Percentiles rank a stretch among this genome's conserved stretches.
Evolutionary conservation across 2,329 filamentous ascomycete genomes (phyloP).

Genomic region (Fusarium ramigenum): DNA sequence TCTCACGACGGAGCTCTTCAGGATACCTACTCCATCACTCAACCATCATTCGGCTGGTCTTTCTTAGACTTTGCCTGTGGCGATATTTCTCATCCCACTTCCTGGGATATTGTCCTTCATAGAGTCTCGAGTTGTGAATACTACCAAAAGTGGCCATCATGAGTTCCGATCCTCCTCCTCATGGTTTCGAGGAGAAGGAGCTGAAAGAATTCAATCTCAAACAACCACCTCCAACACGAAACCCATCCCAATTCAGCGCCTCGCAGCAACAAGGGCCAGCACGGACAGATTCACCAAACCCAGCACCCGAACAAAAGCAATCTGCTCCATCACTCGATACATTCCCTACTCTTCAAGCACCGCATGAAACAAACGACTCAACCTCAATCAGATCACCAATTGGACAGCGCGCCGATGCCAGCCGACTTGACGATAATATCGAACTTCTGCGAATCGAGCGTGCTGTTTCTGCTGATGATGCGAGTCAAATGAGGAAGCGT

Average conservation of each 20-base stretch:
- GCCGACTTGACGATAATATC: conserved; percentile 58
- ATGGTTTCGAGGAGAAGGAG: conserved; percentile 26
- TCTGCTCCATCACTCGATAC: conserved; percentile 45
- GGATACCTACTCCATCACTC: conserved; percentile 27
- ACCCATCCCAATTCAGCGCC: conserved; percentile 20
- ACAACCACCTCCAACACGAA: conserved; percentile 28
- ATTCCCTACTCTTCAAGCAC: conserved; percentile 44
- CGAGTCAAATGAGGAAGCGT: conserved; percentile 41
- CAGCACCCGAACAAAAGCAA: conserved; percentile 31
- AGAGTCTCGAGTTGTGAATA: neutral
- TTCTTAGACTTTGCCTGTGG: neutral
- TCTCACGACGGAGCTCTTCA: conserved; percentile 1
- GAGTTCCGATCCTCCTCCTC: conserved; percentile 33
- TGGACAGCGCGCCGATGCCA: conserved; percentile 46
- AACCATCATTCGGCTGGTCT: conserved; percentile 4
- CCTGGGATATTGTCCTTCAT: neutral
- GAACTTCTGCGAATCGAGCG: conserved; percentile 60
- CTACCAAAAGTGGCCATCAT: conserved; percentile 19
- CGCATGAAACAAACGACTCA: conserved; percentile 38
- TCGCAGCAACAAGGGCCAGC: conserved; percentile 1
- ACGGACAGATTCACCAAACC: conserved; percentile 11
- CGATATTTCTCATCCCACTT: neutral
- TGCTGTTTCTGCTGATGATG: conserved; percentile 53
- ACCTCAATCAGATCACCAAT: conserved; percentile 38
- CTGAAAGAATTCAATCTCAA: conserved; percentile 27